Evolutionary conservation across 1,284 basidiomycete species (phyloP).

Genomic region (Cryptococcus deneoformans): DNA sequence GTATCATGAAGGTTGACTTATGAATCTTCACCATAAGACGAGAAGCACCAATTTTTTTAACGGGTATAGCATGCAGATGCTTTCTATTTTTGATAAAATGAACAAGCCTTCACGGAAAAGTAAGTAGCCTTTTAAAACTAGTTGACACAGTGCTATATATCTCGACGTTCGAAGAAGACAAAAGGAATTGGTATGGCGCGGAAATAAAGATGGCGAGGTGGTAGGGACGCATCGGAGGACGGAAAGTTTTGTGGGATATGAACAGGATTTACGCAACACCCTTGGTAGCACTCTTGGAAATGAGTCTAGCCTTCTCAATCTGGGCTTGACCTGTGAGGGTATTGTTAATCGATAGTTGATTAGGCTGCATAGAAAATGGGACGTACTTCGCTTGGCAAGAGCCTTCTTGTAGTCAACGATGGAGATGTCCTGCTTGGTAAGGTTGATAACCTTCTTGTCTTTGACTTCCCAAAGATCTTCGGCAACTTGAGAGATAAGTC

Average conservation of each 20-base stretch:
- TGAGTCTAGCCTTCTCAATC: slow-evolving; percentile 88
- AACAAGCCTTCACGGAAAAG: too few species aligned
- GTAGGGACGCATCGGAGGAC: not conserved
- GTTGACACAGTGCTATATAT: too few species aligned
- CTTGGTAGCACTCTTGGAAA: slow-evolving; percentile 65
- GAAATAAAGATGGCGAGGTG: too few species aligned
- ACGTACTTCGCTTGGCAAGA: slow-evolving; percentile 48
- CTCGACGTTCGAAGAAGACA: too few species aligned
- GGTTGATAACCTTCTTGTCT: slow-evolving; percentile 87
- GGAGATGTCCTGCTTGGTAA: slow-evolving; percentile 82
- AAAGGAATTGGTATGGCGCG: too few species aligned
- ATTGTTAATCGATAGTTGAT: not conserved
- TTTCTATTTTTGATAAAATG: too few species aligned
- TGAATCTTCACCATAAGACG: too few species aligned
- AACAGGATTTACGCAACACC: slow-evolving; percentile 41
- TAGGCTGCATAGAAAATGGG: not conserved
- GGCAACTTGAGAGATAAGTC: slow-evolving; percentile 87
- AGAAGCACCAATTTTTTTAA: too few species aligned
- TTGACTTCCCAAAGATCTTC: slow-evolving; percentile 99
- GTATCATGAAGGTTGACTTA: too few species aligned
- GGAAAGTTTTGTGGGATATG: not conserved
- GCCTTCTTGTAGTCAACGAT: slow-evolving; percentile 86
- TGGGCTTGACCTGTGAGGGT: slow-evolving; percentile 50
- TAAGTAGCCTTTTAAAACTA: too few species aligned
- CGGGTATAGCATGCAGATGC: too few species aligned